Conservation (phyloP, 805 yeast genomes). For the Candida chilensis region DNA sequence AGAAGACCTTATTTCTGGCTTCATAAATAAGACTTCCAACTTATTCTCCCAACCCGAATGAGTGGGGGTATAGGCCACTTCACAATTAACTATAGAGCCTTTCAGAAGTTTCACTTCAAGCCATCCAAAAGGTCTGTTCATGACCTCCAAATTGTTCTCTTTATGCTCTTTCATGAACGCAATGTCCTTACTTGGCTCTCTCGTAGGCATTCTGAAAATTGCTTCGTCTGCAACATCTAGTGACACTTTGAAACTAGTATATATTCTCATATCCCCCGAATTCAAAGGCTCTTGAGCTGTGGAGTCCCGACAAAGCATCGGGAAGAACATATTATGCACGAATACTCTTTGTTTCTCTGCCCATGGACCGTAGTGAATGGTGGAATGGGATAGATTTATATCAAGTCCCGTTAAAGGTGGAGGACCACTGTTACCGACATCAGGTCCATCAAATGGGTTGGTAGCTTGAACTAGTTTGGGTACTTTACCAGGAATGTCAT, state of each 20-base stretch:
- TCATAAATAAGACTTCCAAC: constrained; percentile 32
- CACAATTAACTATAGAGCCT: constrained; percentile 38
- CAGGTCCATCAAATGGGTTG: constrained; percentile 31
- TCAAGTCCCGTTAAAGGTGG: constrained; percentile 58
- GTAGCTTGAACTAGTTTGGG: constrained; percentile 25
- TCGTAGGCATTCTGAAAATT: constrained; percentile 66
- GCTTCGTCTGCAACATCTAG: constrained; percentile 56
- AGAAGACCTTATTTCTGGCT: constrained; percentile 66
- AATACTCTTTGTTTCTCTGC: constrained; percentile 76
- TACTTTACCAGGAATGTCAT: constrained; percentile 64
- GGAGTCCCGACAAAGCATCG: constrained; percentile 53
- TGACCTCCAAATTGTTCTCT: constrained; percentile 5
- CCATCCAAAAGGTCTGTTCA: constrained; percentile 83
- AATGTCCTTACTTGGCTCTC: constrained; percentile 75
- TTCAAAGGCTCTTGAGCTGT: constrained; percentile 15
- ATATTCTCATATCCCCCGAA: constrained; percentile 46
- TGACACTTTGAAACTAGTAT: constrained; percentile 46
- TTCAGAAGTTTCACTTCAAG: constrained; percentile 57
- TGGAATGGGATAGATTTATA: constrained; percentile 47
- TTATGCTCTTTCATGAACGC: constrained; percentile 20
- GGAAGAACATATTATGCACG: constrained; percentile 59
- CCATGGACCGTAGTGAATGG: constrained; percentile 91
- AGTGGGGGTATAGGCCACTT: constrained; percentile 44
- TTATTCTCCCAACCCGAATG: constrained; percentile 45
- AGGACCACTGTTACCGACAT: constrained; percentile 48